A percentile compares a stretch with the other conserved stretches of the same genome.
Conservation (phyloP, 1,284 basidiomycete species). For the Pseudozyma sp. region DNA sequence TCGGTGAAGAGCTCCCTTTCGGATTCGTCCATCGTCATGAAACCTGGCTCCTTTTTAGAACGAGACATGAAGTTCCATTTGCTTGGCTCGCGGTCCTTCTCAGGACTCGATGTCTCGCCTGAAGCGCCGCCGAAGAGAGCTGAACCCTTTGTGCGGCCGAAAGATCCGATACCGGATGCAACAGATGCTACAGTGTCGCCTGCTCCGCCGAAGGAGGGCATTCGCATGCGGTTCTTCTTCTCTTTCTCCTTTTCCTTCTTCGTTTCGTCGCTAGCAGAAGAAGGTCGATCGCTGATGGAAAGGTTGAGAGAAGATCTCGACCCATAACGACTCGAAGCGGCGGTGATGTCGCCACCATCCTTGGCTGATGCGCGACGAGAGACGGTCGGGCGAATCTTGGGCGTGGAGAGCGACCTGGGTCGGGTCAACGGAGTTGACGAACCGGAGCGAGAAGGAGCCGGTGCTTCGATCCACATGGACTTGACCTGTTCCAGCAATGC, state of each 20-base stretch:
- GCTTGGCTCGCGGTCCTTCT: conserved; percentile 34
- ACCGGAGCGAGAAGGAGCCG: conserved; percentile 11
- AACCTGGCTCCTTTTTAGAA: conserved; percentile 33
- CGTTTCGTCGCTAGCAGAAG: conserved; percentile 11
- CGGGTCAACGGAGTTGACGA: conserved; percentile 15
- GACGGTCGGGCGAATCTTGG: conserved; percentile 29
- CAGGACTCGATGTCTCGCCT: conserved; percentile 13
- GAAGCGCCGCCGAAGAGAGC: conserved; percentile 9
- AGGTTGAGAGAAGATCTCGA: conserved; percentile 37
- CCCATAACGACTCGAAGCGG: conserved; percentile 17
- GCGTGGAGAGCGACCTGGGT: conserved; percentile 11
- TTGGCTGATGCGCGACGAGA: conserved; percentile 29
- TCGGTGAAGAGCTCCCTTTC: neutral
- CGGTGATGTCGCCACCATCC: conserved; percentile 18
- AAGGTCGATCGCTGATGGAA: conserved; percentile 11
- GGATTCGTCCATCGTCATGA: conserved; percentile 38
- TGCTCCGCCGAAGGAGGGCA: conserved; percentile 43
- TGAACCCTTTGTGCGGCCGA: conserved; percentile 19
- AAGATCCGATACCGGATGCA: conserved; percentile 32
- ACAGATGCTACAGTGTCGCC: conserved; percentile 36
- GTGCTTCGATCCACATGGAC: conserved; percentile 25
- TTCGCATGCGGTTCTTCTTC: conserved; percentile 31
- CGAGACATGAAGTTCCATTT: conserved; percentile 41
- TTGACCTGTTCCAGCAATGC: conserved; percentile 56
- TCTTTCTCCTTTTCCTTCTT: conserved; percentile 20